phyloP scores from a whole-genome alignment of 441 rosid genomes.

The Gossypium lobatum region DNA sequence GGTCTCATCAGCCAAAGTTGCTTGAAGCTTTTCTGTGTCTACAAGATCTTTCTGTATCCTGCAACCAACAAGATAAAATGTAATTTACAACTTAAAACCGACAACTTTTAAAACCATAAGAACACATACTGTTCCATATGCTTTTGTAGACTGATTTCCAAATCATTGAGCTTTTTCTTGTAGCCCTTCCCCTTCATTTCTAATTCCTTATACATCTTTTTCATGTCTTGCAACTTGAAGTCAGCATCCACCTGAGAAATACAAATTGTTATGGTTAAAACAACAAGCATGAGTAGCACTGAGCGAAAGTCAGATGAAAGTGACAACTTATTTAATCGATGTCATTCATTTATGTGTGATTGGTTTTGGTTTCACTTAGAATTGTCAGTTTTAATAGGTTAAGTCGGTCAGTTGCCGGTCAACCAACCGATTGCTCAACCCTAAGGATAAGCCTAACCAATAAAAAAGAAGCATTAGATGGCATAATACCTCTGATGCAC shows the following conservation, averaged over 20 bases:
- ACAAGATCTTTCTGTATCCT: constrained; percentile 92
- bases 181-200: constrained; percentile 78
- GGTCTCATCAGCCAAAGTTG: constrained; percentile 50
- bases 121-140: constrained; percentile 88
- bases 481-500: constrained; percentile 70
- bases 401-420: too few species aligned
- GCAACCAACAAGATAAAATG: constrained; percentile 28
- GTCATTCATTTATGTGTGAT: not conserved
- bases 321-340: not conserved
- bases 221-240: constrained; percentile 74
- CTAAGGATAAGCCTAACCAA: not conserved
- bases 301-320: not conserved
- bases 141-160: constrained; percentile 55
- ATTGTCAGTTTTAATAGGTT: too few species aligned
- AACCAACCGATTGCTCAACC: not conserved
- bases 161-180: constrained; percentile 72
- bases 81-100: constrained; percentile 18
- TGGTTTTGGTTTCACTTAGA: too few species aligned
- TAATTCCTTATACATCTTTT: constrained; percentile 61
- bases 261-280: not conserved
- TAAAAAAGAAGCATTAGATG: constrained; percentile 14
- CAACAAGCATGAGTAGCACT: not conserved
- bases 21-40: constrained; percentile 86
- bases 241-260: constrained; percentile 74
- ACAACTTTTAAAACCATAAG: constrained; percentile 10